phyloP scores from a whole-genome alignment of 345 rosid genomes.

The Populus euphratica region DNA sequence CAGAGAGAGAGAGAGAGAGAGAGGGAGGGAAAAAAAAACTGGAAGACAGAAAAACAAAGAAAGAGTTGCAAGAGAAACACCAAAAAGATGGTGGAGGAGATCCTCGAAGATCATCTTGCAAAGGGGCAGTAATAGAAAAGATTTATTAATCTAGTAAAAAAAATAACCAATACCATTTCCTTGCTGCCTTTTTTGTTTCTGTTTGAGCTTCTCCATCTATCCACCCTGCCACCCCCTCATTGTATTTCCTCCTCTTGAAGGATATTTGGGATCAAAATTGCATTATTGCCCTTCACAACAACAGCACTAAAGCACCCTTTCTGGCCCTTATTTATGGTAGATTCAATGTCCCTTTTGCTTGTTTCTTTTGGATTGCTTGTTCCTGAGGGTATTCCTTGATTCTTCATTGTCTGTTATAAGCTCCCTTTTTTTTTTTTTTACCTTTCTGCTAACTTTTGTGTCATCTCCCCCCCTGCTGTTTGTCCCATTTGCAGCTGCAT shows the following conservation, averaged over 20 bases:
- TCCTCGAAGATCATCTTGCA: conserved; percentile 71
- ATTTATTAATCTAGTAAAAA: neutral
- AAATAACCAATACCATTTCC: neutral
- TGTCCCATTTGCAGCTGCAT: conserved; percentile 23
- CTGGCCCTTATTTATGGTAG: conserved; percentile 19
- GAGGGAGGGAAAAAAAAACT: neutral
- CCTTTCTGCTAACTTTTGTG: neutral
- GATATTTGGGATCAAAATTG: neutral
- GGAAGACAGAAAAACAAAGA: neutral
- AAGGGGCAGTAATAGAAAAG: conserved; percentile 47
- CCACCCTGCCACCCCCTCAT: conserved; percentile 21
- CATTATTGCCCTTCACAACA: conserved; percentile 18
- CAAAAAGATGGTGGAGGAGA: conserved; percentile 58
- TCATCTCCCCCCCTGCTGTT: neutral
- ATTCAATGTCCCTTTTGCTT: conserved; percentile 19
- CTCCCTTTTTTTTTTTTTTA: neutral
- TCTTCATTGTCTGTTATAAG: conserved; percentile 5
- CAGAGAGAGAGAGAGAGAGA: conserved; percentile 17
- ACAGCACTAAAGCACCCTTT: conserved; percentile 19
- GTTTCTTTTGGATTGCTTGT: conserved; percentile 49
- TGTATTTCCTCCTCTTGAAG: conserved; percentile 11
- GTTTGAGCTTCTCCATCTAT: conserved; percentile 26
- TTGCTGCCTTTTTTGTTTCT: conserved; percentile 3
- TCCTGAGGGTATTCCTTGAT: conserved; percentile 50
- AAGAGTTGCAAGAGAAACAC: conserved; percentile 29